phyloP scores from a whole-genome alignment of 208 protist species.

The Novymonas esmeraldas region DNA sequence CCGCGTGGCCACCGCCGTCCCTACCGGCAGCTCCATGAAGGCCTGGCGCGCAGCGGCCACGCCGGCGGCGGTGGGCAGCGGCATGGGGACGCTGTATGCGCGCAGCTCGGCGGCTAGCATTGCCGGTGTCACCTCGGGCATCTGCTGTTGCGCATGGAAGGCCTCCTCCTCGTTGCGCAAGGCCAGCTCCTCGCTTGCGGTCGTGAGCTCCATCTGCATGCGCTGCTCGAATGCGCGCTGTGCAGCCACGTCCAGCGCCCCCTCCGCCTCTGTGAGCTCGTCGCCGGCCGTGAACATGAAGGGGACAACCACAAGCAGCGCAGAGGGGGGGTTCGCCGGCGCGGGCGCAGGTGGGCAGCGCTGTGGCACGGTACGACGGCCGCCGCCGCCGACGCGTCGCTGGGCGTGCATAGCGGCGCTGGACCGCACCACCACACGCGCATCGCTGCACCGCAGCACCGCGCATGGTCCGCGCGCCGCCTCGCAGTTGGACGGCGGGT shows the following conservation, averaged over 20 bases:
- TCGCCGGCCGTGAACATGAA: slow-evolving; percentile 81
- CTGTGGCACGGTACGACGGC: neutral
- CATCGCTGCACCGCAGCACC: slow-evolving; percentile 29
- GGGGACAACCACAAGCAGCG: slow-evolving; percentile 59
- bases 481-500: slow-evolving; percentile 52
- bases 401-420: slow-evolving; percentile 16
- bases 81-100: slow-evolving; percentile 55
- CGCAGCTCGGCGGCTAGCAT: slow-evolving; percentile 29
- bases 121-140: slow-evolving; percentile 57
- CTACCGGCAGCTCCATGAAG: slow-evolving; percentile 38
- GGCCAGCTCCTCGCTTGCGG: slow-evolving; percentile 61
- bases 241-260: slow-evolving; percentile 71
- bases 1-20: slow-evolving; percentile 38
- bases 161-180: slow-evolving; percentile 85
- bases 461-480: slow-evolving; percentile 49
- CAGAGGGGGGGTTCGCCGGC: neutral
- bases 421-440: slow-evolving; percentile 16
- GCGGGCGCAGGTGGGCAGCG: neutral
- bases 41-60: slow-evolving; percentile 48
- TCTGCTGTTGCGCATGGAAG: slow-evolving; percentile 76
- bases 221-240: slow-evolving; percentile 66
- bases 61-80: slow-evolving; percentile 52
- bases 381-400: slow-evolving; percentile 11
- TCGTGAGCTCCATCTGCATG: slow-evolving; percentile 50
- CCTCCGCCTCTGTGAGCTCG: slow-evolving; percentile 81